These are phyloP conservation scores for Trichoderma arundinaceum DNA, from an alignment of 2,329 filamentous ascomycete species.

Conservation along the genomic window DNA sequence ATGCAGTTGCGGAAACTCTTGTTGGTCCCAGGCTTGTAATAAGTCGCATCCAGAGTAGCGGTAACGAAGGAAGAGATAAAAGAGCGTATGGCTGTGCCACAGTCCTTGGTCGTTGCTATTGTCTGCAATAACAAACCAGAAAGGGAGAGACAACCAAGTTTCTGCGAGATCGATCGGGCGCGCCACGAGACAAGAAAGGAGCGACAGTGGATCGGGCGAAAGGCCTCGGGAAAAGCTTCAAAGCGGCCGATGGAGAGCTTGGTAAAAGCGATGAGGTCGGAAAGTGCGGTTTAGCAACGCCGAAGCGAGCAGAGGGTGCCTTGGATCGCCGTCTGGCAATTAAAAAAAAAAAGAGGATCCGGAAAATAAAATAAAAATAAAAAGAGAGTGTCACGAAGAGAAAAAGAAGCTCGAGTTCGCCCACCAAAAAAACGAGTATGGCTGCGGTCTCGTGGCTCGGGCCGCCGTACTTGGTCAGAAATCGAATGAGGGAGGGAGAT, in stretches of 20 bases:
- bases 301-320: slow-evolving; percentile 14
- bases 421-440: slow-evolving; percentile 5
- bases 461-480: slow-evolving; percentile 19
- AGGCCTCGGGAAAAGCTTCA: slow-evolving; percentile 5
- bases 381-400: slow-evolving; percentile 3
- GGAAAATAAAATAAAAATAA: not conserved
- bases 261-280: not conserved
- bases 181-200: slow-evolving; percentile 30
- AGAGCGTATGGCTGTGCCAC: too few relatives aligned
- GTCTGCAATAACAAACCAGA: not conserved
- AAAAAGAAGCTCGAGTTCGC: not conserved
- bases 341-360: not conserved
- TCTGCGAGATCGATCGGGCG: slow-evolving; percentile 24
- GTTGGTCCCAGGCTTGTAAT: slow-evolving; percentile 4
- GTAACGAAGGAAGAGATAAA: not conserved
- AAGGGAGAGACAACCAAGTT: slow-evolving; percentile 8
- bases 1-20: slow-evolving; percentile 4
- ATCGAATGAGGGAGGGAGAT: slow-evolving; percentile 26
- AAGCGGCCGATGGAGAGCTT: not conserved
- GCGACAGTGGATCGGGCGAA: slow-evolving; percentile 26
- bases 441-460: slow-evolving; percentile 26
- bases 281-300: slow-evolving; percentile 1
- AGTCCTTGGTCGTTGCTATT: too few relatives aligned
- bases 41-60: slow-evolving; percentile 16
- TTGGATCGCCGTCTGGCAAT: not conserved